Evolutionary conservation across 768 basidiomycete genomes (phyloP).

Genomic region (Clitopilus passeckerianus): DNA sequence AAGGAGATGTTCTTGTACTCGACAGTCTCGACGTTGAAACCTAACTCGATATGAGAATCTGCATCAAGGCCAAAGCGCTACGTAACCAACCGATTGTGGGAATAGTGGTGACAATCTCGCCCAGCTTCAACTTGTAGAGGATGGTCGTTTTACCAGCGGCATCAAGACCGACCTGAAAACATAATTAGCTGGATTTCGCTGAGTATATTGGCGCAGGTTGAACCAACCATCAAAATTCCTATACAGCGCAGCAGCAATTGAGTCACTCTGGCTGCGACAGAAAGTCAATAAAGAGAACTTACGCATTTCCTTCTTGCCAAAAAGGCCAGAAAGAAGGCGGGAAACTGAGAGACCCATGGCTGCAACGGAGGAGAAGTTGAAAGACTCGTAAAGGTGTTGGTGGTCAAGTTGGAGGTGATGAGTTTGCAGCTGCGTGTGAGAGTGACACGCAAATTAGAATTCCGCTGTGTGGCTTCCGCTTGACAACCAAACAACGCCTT

Average conservation of each 20-base stretch:
- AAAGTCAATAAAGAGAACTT: slow-evolving; percentile 33
- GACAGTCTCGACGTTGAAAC: slow-evolving; percentile 99
- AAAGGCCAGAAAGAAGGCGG: slow-evolving; percentile 73
- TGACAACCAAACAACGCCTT: slow-evolving; percentile 15
- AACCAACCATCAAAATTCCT: slow-evolving; percentile 92
- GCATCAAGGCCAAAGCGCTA: slow-evolving; percentile 6
- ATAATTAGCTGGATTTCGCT: background rate
- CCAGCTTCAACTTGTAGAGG: slow-evolving; percentile 98
- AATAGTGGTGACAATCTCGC: slow-evolving; percentile 99
- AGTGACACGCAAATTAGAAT: slow-evolving; percentile 40
- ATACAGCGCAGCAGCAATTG: slow-evolving; percentile 24
- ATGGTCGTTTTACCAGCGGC: slow-evolving; percentile 99
- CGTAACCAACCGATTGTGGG: slow-evolving; percentile 89
- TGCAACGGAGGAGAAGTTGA: slow-evolving; percentile 24
- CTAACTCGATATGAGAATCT: slow-evolving; percentile 38
- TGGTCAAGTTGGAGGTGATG: slow-evolving; percentile 19
- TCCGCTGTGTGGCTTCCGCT: slow-evolving; percentile 26
- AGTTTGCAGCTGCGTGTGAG: slow-evolving; percentile 24
- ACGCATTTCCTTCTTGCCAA: slow-evolving; percentile 99
- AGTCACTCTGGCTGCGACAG: slow-evolving; percentile 18
- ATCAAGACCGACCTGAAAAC: slow-evolving; percentile 88
- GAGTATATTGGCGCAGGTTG: slow-evolving; percentile 9
- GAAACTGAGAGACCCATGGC: slow-evolving; percentile 80
- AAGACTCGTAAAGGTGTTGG: slow-evolving; percentile 27
- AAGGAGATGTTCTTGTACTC: slow-evolving; percentile 99